Percentiles rank a stretch among this genome's conserved stretches.
Evolutionary conservation across 306 rosid genomes (phyloP).

Genomic region (Quercus gilva): DNA sequence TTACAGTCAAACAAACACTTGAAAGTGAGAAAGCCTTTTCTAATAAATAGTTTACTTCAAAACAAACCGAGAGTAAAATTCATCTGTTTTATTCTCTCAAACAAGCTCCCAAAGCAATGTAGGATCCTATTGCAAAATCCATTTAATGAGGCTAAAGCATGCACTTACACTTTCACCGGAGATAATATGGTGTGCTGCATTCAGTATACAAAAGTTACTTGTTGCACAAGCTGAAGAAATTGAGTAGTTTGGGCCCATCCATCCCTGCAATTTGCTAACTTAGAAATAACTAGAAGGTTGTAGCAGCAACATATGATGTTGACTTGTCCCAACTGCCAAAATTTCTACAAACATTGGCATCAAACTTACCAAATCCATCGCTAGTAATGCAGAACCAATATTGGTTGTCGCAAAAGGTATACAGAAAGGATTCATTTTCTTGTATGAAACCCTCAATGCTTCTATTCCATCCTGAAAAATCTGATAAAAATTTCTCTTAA

Average conservation of each 20-base stretch:
- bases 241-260: slow-evolving; percentile 99
- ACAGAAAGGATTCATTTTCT: slow-evolving; percentile 93
- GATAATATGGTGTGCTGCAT: slow-evolving; percentile 82
- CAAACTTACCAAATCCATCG: slow-evolving; percentile 83
- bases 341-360: slow-evolving; percentile 13
- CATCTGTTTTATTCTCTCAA: not conserved
- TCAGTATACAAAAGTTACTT: slow-evolving; percentile 80
- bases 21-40: too few relatives aligned
- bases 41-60: too few relatives aligned
- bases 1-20: too few relatives aligned
- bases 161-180: slow-evolving; percentile 87
- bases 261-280: slow-evolving; percentile 52
- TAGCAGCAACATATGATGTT: not conserved
- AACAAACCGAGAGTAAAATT: too few relatives aligned
- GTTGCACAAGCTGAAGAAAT: slow-evolving; percentile 98
- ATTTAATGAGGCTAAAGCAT: not conserved
- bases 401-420: slow-evolving; percentile 88
- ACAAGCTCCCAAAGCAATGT: slow-evolving; percentile 11
- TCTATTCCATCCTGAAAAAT: slow-evolving; percentile 81
- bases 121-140: not conserved
- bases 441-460: slow-evolving; percentile 79
- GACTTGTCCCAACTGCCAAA: not conserved
- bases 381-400: slow-evolving; percentile 97
- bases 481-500: slow-evolving; percentile 38
- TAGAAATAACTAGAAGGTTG: slow-evolving; percentile 15